Conservation (phyloP, 768 basidiomycete species). For the Suillus subalutaceus region DNA sequence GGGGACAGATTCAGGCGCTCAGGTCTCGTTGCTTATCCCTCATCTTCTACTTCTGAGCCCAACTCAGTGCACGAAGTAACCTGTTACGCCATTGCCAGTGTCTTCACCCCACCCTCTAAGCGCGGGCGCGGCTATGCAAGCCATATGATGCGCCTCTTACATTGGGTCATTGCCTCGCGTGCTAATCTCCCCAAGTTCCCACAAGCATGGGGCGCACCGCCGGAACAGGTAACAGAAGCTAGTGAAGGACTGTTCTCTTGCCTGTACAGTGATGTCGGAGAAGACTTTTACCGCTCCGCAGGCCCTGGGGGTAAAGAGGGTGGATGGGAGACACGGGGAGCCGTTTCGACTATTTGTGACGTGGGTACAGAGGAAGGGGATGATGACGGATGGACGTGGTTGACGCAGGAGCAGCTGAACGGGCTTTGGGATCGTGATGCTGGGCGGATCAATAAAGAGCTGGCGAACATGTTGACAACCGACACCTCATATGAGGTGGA, state of each 20-base stretch:
- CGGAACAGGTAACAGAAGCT: slow-evolving; percentile 33
- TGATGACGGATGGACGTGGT: slow-evolving; percentile 29
- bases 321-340: slow-evolving; percentile 48
- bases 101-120: slow-evolving; percentile 54
- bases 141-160: slow-evolving; percentile 68
- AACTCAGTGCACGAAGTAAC: slow-evolving; percentile 33
- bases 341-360: slow-evolving; percentile 45
- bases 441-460: slow-evolving; percentile 36
- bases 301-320: slow-evolving; percentile 36
- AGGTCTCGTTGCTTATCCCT: slow-evolving; percentile 32
- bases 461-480: slow-evolving; percentile 20
- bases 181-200: slow-evolving; percentile 41
- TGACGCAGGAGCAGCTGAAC: slow-evolving; percentile 39
- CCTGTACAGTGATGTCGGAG: slow-evolving; percentile 58
- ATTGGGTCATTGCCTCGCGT: slow-evolving; percentile 51
- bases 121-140: slow-evolving; percentile 59
- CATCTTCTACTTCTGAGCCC: neutral
- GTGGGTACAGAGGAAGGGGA: slow-evolving; percentile 20
- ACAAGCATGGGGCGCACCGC: slow-evolving; percentile 45
- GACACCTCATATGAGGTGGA: slow-evolving; percentile 14
- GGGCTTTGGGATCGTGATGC: slow-evolving; percentile 46
- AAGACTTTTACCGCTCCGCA: slow-evolving; percentile 44
- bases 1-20: slow-evolving; percentile 38
- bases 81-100: slow-evolving; percentile 57
- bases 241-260: slow-evolving; percentile 50